Evolutionary conservation across 495 filamentous ascomycete genomes (phyloP), one percentile per base, ranked within the genome.

Genomic region (Xylona heveae): DNA sequence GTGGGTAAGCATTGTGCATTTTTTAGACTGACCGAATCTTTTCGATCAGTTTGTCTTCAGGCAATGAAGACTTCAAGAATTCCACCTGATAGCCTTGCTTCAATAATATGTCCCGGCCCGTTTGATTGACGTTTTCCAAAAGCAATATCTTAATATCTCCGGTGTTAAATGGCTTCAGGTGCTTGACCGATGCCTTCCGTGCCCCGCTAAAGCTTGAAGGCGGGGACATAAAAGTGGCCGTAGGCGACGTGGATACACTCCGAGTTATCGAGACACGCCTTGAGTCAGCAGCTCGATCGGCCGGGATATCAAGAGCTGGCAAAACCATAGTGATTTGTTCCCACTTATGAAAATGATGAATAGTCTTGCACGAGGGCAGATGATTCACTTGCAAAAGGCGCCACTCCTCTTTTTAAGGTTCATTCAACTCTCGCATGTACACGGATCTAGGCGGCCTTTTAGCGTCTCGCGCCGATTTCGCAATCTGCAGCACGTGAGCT

Each of bases 21-120:
- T 28, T 34, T 22, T 23, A 34, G 31, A 36, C 69, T 53, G 46
- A 91, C 83, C 71, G 65, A 47, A 99, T 95, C 61, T 92, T 95
- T 58, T 92, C 73, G 46, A 95, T 92, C 38, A 99, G 67, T 51
- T 94, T 63, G 43, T 88, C 81, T 44, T 99, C 88, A 2, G 81
- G 71, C 30, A 99, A 55, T 3, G 85, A 91, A 33, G 68, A 69
- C 61, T 90, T 95, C 35, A 85, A 57, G 34, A 71, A 70, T 51
- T 95, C 90, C 19, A 99, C 88, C 48, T 95, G 90, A 52, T 99
- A 99, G 8, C 88, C 85, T 58, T 95, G 83, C 32, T 57, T 57
- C 24, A 55, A 66, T 20, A 99, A 59, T 21, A 92, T 78, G 13
- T 91, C 76, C 44, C 63, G 59, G 8, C 85, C 88, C 14, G 80